Evolutionary conservation across 1,284 basidiomycete species (phyloP).

Genomic region (Trichosporon faecale): DNA sequence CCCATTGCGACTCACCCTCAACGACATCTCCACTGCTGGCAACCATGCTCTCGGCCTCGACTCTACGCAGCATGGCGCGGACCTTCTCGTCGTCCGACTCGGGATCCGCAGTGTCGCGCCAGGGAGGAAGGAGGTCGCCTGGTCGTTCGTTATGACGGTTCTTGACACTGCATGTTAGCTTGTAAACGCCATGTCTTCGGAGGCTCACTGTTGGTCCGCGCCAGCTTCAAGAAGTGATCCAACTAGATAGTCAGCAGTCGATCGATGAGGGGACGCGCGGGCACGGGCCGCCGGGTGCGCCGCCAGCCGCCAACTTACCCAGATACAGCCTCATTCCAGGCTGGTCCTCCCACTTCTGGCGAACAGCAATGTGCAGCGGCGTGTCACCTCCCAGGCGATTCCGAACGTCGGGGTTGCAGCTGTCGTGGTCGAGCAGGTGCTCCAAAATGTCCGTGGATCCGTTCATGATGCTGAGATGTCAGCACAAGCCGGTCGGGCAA

Average conservation of each 20-base stretch:
- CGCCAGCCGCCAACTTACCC: slow-evolving; percentile 39
- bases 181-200: no score
- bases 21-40: slow-evolving; percentile 47
- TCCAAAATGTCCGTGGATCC: slow-evolving; percentile 67
- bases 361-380: slow-evolving; percentile 75
- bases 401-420: slow-evolving; percentile 77
- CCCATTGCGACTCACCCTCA: slow-evolving; percentile 36
- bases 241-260: slow-evolving; percentile 52
- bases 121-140: slow-evolving; percentile 59
- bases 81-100: slow-evolving; percentile 47
- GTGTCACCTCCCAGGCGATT: slow-evolving; percentile 73
- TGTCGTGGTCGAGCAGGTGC: slow-evolving; percentile 67
- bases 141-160: slow-evolving; percentile 66
- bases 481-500: slow-evolving; percentile 15
- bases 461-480: slow-evolving; percentile 41
- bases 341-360: slow-evolving; percentile 61
- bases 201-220: slow-evolving; percentile 64
- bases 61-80: slow-evolving; percentile 38
- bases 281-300: neutral
- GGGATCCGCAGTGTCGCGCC: slow-evolving; percentile 31
- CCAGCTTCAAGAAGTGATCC: slow-evolving; percentile 71
- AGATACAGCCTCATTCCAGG: slow-evolving; percentile 56
- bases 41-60: slow-evolving; percentile 44
- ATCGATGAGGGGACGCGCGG: neutral
- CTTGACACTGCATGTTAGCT: slow-evolving; percentile 59